Evolutionary conservation across 2,329 filamentous ascomycete genomes (phyloP), one percentile per base, ranked within the genome.

Genomic region (Emericellopsis cladophorae): DNA sequence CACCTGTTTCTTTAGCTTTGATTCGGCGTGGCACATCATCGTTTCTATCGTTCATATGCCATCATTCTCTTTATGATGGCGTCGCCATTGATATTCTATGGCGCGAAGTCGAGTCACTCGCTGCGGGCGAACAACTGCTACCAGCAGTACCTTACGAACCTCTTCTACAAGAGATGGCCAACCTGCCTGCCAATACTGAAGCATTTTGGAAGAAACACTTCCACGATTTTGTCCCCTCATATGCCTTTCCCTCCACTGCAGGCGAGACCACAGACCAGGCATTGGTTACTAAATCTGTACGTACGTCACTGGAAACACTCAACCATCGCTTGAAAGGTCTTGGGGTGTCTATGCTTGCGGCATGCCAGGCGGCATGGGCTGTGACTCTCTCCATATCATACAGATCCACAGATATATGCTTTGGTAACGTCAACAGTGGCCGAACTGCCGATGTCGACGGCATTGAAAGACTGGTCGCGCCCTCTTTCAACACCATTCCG

Each of bases 401-500:
- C 2, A 56, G 66, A 1, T 62, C 65, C 5, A 55, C 63, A 0
- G 88, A 95, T 51, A 51, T 95, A 5, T 92, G 85, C 55, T 95
- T 95, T 52, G 89, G 90, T 1, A 92, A 86, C 50, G 81, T 95
- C 3, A 72, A 90, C 42, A 89, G 78, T 52, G 88, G 89, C 2
- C 77, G 89, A 7, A 81, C 79, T 1, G 54, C 85, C 9, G 61
- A 75, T 0, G 57, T 89, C 3, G 70, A 81, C 6, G 74, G 72
- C 0, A 65, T 90, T 10, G 79, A 89, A 31, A 66, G 70, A 4
- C 71, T 95, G 6, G 74, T 93, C n/a, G 87, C 85, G 0, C 89
- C 89, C 0, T 94, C 87, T 55, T 95, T 95, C 67, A 95, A 95
- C 54, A 94, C 89, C 0, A 61, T 95, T 11, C 87, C 89, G 0